Evolutionary conservation across 177 flowering plant species (phyloP).

Genomic region (Vitis hybrid): DNA sequence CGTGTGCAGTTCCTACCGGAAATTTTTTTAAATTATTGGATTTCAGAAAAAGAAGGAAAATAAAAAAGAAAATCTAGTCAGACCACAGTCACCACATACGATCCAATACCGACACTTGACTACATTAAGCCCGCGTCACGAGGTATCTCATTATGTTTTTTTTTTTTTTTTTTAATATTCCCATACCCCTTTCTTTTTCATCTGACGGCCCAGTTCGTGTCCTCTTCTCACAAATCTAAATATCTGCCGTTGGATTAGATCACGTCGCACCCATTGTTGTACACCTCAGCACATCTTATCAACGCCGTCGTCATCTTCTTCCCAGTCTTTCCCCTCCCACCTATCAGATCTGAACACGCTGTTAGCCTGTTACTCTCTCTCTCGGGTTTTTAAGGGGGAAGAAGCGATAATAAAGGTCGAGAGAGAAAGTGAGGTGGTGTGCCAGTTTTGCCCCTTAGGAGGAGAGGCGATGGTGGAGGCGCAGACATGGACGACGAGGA

Average conservation of each 20-base stretch:
- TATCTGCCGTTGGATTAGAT: conserved; percentile 43
- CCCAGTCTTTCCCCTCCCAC: neutral
- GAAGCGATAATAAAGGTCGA: neutral
- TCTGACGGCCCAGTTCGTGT: conserved; percentile 26
- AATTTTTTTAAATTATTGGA: too few species aligned
- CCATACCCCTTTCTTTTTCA: conserved; percentile 10
- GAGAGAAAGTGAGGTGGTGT: conserved; percentile 3
- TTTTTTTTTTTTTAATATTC: conserved; percentile 6
- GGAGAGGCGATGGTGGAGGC: conserved; percentile 60
- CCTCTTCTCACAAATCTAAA: conserved; percentile 33
- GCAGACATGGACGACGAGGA: conserved; percentile 81
- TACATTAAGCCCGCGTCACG: neutral
- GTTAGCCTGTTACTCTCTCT: neutral
- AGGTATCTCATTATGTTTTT: conserved; percentile 9
- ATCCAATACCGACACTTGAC: conserved; percentile 22
- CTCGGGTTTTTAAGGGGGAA: neutral
- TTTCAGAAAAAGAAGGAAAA: too few species aligned
- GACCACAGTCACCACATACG: conserved; percentile 5
- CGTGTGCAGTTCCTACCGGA: too few species aligned
- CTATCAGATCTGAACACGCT: conserved; percentile 14
- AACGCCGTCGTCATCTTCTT: neutral
- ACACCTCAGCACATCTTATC: neutral
- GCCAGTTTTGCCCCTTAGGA: conserved; percentile 6
- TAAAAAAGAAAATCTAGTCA: neutral
- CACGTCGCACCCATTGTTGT: conserved; percentile 6